phyloP scores from a whole-genome alignment of 352 stramenopile genomes.

The Elongisporangium anandrum region DNA sequence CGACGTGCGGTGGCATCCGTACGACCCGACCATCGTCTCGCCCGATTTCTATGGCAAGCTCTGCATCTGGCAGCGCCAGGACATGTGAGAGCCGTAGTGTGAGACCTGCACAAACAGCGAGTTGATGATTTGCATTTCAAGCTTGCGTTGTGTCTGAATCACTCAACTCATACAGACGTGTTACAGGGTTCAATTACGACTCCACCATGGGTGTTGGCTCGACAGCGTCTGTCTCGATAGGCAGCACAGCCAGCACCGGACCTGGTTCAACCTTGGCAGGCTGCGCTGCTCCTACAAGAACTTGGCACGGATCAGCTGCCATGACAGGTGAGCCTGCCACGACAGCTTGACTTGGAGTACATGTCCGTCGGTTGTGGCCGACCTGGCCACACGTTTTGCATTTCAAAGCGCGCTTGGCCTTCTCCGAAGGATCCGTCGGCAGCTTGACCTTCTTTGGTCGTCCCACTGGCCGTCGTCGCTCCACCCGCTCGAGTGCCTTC shows the following conservation, averaged over 20 bases:
- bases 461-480: neutral
- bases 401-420: neutral
- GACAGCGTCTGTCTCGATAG: neutral
- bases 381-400: neutral
- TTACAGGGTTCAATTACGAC: neutral
- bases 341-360: neutral
- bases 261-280: neutral
- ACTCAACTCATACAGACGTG: too few relatives aligned
- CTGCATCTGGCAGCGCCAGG: slow-evolving; percentile 73
- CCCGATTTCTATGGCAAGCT: slow-evolving; percentile 85
- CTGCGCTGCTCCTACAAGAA: neutral
- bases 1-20: slow-evolving; percentile 82
- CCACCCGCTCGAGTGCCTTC: neutral
- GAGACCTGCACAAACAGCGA: neutral
- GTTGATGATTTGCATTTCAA: neutral
- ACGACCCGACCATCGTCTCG: slow-evolving; percentile 77
- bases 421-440: neutral
- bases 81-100: slow-evolving; percentile 3
- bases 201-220: neutral
- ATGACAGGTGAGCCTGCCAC: neutral
- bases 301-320: neutral
- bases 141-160: neutral
- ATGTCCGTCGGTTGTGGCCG: neutral
- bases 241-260: neutral
- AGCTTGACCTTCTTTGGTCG: neutral